phyloP scores from a whole-genome alignment of 495 filamentous ascomycete species.

The Xylaria grammica region DNA sequence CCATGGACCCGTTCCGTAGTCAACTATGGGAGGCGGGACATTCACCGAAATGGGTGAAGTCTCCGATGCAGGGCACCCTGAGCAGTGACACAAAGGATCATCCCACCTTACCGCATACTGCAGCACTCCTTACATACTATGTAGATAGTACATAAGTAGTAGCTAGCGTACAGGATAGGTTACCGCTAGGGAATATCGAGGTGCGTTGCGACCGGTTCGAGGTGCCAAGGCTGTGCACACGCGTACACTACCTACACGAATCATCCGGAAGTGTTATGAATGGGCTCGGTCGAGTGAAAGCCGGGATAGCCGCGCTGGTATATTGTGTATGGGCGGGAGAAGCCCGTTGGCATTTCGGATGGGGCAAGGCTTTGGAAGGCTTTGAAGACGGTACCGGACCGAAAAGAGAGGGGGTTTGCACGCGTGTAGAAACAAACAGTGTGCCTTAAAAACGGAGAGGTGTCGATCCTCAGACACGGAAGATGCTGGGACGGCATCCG shows the following conservation, averaged over 20 bases:
- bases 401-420: not conserved
- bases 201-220: conserved; percentile 4
- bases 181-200: conserved; percentile 10
- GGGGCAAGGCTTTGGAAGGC: not conserved
- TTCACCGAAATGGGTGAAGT: conserved; percentile 14
- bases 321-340: not conserved
- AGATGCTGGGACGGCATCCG: conserved; percentile 15
- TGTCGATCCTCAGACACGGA: conserved; percentile 17
- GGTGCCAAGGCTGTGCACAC: not conserved
- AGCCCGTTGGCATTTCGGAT: not conserved
- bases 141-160: not conserved
- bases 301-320: not conserved
- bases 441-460: not conserved
- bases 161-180: not conserved
- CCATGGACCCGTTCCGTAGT: not conserved
- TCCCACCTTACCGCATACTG: conserved; percentile 9
- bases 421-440: conserved; percentile 5
- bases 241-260: not conserved
- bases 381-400: too few species aligned
- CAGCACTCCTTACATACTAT: not conserved
- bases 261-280: not conserved
- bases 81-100: conserved; percentile 14
- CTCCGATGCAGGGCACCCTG: conserved; percentile 21
- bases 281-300: not conserved
- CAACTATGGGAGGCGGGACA: conserved; percentile 13